Evolutionary conservation across 352 stramenopile species (phyloP), one percentile per base, ranked within the genome.

Genomic region (Phytopythium aichiense): DNA sequence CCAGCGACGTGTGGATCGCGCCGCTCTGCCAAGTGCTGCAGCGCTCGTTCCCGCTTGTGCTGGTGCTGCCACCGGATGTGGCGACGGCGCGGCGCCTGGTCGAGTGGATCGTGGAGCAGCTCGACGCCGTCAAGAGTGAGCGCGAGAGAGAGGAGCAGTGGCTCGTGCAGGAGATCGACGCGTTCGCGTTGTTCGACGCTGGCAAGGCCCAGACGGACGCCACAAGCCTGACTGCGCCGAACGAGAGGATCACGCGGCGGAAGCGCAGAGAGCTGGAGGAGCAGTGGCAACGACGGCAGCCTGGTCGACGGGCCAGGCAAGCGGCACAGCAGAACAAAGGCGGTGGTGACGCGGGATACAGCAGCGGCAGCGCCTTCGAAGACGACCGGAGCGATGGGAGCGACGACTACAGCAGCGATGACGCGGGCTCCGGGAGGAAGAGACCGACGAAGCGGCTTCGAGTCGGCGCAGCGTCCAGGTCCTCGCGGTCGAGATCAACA

Each of bases 1-100:
- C 84, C 30, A 91, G 79, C 58, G 81, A 90, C 35, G 67, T 93
- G 53, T 95, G 86, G 86, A 77, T 90, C 38, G 63, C 74, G 31
- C 86, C 86, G 33, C 61, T 95, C 4, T 81, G 69, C 55, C 84
- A 79, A 23, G 81, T 83, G 46, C 66, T 95, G 49, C 71, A 88
- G 56, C 79, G 77, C 22, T 87, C 80, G 20, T 95, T 95, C 53
- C 82, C 86, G 30, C 46, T 88, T 7, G 76, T 85, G 54, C 61
- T 93, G 9, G 52, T 83, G 28, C 56, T 88, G n/a, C 75, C 63
- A 9, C 72, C 82, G 23, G 72, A 90, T n/a, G 68, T 87, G 9
- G 49, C 58, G 16, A 87, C 72, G 50, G 84, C 78, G n/a, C 64
- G 86, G 12, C 64, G 71, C 15, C 65, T 92, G 30, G 54, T 92